Conservation (phyloP, 495 filamentous ascomycete genomes). For the Hyaloscypha bicolor region DNA sequence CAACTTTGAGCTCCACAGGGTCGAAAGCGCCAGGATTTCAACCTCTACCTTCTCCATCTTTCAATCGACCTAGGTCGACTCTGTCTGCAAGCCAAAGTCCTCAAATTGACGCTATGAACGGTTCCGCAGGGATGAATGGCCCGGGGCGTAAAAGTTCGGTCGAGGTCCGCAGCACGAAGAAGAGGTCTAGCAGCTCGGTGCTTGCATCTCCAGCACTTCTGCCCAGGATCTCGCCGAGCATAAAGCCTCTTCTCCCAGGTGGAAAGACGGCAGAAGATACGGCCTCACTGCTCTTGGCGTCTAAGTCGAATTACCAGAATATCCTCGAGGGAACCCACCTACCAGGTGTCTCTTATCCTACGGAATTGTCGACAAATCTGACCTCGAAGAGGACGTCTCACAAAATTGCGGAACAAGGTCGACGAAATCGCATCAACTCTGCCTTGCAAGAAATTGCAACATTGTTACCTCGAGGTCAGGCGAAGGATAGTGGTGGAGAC, state of each 20-base stretch:
- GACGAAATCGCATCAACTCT: constrained; percentile 92
- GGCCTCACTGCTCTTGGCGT: constrained; percentile 83
- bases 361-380: constrained; percentile 85
- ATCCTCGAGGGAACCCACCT: constrained; percentile 91
- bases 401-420: constrained; percentile 96
- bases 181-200: constrained; percentile 80
- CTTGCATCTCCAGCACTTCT: constrained; percentile 77
- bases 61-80: constrained; percentile 42
- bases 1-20: constrained; percentile 36
- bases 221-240: constrained; percentile 93
- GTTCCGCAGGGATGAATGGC: constrained; percentile 14
- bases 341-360: constrained; percentile 88
- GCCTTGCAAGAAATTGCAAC: constrained; percentile 90
- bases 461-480: constrained; percentile 64
- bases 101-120: constrained; percentile 43
- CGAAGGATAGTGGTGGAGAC: constrained; percentile 44
- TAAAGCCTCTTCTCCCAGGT: constrained; percentile 86
- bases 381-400: constrained; percentile 97
- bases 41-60: constrained; percentile 49
- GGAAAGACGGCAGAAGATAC: constrained; percentile 57
- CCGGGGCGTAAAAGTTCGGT: constrained; percentile 44
- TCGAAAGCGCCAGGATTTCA: constrained; percentile 42
- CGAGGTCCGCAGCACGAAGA: constrained; percentile 55
- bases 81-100: constrained; percentile 55
- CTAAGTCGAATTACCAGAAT: constrained; percentile 97